phyloP scores from a whole-genome alignment of 2,329 filamentous ascomycete genomes.

The Hypoxylon sp. region DNA sequence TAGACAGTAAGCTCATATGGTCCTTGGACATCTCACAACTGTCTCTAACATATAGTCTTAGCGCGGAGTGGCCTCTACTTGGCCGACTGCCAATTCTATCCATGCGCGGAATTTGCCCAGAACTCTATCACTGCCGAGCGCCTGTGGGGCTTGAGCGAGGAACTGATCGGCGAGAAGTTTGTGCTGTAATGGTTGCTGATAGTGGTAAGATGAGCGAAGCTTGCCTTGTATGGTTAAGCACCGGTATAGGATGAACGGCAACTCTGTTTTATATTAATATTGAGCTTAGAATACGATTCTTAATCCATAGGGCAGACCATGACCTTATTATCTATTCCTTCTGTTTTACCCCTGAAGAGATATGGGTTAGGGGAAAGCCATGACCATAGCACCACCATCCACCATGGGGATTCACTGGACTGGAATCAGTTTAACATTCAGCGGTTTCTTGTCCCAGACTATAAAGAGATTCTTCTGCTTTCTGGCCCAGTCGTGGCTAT shows the following conservation, averaged over 20 bases:
- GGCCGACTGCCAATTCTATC: conserved; percentile 49
- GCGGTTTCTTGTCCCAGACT: conserved; percentile 18
- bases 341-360: no score
- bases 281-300: no score
- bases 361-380: no score
- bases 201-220: no score
- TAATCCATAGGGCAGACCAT: no score
- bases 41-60: conserved; percentile 17
- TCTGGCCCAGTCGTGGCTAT: conserved; percentile 5
- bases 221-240: no score
- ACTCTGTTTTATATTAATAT: no score
- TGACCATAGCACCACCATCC: no score
- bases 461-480: conserved; percentile 18
- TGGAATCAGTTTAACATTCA: conserved; percentile 10
- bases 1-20: conserved; percentile 41
- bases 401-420: background rate
- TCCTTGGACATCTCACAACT: background rate
- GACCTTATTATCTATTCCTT: no score
- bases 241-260: no score
- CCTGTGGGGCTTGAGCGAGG: conserved; percentile 54
- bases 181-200: conserved; percentile 24
- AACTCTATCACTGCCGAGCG: conserved; percentile 47
- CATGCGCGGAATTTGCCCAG: conserved; percentile 40
- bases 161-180: conserved; percentile 50
- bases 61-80: conserved; percentile 48